Evolutionary conservation across 495 filamentous ascomycete species (phyloP), one percentile per base, ranked within the genome.

Genomic region (Pseudomonodictys pantanalensis): DNA sequence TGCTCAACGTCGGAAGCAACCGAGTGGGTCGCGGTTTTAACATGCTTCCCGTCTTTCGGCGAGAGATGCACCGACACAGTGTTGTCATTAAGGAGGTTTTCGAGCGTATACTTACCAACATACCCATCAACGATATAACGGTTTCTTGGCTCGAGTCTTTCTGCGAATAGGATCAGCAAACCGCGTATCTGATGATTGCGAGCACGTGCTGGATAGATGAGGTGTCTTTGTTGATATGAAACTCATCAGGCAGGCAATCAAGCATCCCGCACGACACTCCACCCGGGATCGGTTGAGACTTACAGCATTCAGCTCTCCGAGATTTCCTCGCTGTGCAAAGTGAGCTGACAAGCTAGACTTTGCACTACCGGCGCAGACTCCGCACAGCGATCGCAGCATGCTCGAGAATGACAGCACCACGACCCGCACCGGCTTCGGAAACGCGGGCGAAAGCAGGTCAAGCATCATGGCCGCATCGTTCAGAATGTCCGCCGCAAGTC

Each of bases 111-210:
- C 81, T 70, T 74, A 88, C 85, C 56, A 96, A 78, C 90, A 96
- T 93, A 0, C 92, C 92, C 35, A 96, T 32, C 35, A 98, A 79
- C 2, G 89, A 92, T 51, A 98, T 91, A 33, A 97, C 80, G 0
- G 92, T 98, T 74, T 98, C 92, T 76, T 98, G 92, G 58, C 89
- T 92, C 22, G 91, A 92, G 68, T 98, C 92, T 83, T 98, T 86
- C 79, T 86, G 66, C 56, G 42, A 44, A 48, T 54, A 18, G 50
- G 23, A 64, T 68, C 25, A 66, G 63, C 45, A n/a, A 43, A 26
- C 43, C 25, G 56, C 62, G 48, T 52, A 53, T 66, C 48, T 47
- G 23, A 25, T 1, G 22, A 52, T 17, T 52, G 46, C 26, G 29
- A 29, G n/a, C 41, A 43, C 63, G 52, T 54, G 52, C 18, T 11